A percentile compares a stretch with the other conserved stretches of the same genome.
These are phyloP conservation scores for Beta macrorhiza DNA, from an alignment of 179 eudicot species.

Conservation along the genomic window DNA sequence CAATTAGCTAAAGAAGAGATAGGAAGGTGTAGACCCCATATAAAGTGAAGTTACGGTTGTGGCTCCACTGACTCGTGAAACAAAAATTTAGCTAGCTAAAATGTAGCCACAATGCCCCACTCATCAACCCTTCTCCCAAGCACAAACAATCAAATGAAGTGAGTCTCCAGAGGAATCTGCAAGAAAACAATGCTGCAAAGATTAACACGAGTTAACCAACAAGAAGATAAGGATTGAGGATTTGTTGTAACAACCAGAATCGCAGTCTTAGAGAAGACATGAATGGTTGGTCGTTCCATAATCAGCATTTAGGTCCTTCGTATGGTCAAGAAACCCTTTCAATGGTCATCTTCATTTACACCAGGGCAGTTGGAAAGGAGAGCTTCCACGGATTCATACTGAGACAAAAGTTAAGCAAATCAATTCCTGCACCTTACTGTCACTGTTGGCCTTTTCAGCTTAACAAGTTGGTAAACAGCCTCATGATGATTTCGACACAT, in stretches of 20 bases:
- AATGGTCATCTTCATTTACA: constrained; percentile 81
- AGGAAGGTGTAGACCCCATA: too few species aligned
- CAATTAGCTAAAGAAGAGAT: too few species aligned
- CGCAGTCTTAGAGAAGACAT: constrained; percentile 10
- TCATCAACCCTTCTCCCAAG: too few species aligned
- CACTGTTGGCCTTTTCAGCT: not conserved
- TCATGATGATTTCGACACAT: constrained; percentile 12
- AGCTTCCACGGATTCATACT: constrained; percentile 84
- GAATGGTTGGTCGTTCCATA: not conserved
- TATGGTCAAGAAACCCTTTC: constrained; percentile 2
- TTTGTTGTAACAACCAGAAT: not conserved
- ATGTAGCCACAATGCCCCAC: too few species aligned
- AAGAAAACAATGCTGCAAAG: not conserved
- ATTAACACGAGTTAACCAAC: not conserved
- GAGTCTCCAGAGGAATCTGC: not conserved
- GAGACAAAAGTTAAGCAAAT: constrained; percentile 24
- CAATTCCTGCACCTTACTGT: not conserved
- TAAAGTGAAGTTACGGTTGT: too few species aligned
- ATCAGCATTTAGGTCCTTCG: constrained; percentile 5
- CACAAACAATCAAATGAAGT: not conserved
- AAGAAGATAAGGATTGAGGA: not conserved
- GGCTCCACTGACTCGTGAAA: too few species aligned
- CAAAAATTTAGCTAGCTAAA: too few species aligned
- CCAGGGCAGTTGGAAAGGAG: constrained; percentile 75
- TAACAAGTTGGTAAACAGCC: not conserved